phyloP scores from a whole-genome alignment of 306 rosid species.

The Sicyos baderoa region DNA sequence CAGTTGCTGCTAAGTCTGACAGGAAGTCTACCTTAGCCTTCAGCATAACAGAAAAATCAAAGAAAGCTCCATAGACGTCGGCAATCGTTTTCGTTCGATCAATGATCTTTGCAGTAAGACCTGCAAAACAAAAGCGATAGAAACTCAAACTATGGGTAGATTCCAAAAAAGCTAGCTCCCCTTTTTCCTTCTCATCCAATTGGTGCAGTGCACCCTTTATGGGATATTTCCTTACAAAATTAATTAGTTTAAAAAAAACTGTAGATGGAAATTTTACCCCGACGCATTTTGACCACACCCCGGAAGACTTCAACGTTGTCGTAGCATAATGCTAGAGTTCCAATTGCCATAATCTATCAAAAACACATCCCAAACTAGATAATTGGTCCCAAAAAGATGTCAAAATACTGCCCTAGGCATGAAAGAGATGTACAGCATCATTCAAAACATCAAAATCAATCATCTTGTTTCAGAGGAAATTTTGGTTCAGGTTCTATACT shows the following conservation, averaged over 20 bases:
- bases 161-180: not conserved
- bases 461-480: not conserved
- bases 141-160: conserved; percentile 4
- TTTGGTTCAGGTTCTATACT: not conserved
- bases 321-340: conserved; percentile 86
- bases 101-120: conserved; percentile 91
- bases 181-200: conserved; percentile 8
- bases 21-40: conserved; percentile 62
- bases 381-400: not conserved
- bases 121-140: conserved; percentile 36
- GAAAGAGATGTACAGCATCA: not conserved
- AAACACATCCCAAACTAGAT: conserved; percentile 27
- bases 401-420: conserved; percentile 3
- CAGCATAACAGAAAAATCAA: conserved; percentile 66
- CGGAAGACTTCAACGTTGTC: conserved; percentile 80
- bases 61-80: conserved; percentile 89
- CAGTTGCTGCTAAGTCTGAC: not conserved
- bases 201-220: not conserved
- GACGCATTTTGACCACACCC: conserved; percentile 96
- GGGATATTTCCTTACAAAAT: not conserved
- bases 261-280: conserved; percentile 60
- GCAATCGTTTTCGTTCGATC: conserved; percentile 71
- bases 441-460: conserved; percentile 55
- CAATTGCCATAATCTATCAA: conserved; percentile 87
- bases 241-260: not conserved